Conservation (phyloP, 441 rosid genomes). For the Aleurites moluccanus region DNA sequence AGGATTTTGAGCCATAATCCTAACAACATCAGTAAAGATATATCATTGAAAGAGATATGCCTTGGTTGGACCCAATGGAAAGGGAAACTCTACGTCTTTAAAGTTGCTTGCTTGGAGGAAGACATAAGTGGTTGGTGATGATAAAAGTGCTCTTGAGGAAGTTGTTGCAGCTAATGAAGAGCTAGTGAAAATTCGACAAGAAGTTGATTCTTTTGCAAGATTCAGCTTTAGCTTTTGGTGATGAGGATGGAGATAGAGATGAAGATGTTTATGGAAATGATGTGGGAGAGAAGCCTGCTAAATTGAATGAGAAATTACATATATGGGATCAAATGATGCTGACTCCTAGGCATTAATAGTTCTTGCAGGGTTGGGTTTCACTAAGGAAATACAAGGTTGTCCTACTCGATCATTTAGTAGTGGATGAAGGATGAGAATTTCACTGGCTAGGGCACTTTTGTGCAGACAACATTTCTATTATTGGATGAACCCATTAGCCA, state of each 20-base stretch:
- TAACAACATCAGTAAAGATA: conserved; percentile 79
- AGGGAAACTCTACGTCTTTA: conserved; percentile 84
- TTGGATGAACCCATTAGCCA: conserved; percentile 73
- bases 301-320: conserved; percentile 79
- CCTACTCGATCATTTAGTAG: conserved; percentile 48
- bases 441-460: conserved; percentile 89
- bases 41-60: conserved; percentile 95
- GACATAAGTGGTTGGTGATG: conserved; percentile 93
- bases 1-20: no score
- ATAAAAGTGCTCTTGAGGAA: conserved; percentile 71
- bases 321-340: conserved; percentile 86
- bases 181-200: conserved; percentile 60
- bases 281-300: conserved; percentile 74
- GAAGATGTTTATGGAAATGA: conserved; percentile 46
- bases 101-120: conserved; percentile 97
- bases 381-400: conserved; percentile 79
- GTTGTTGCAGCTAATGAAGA: conserved; percentile 92
- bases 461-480: conserved; percentile 50
- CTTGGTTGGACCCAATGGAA: conserved; percentile 91
- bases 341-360: conserved; percentile 91
- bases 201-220: conserved; percentile 59
- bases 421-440: conserved; percentile 98
- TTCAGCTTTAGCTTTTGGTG: conserved; percentile 31
- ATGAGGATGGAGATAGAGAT: conserved; percentile 17
- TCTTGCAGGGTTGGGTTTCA: conserved; percentile 89